A percentile compares a stretch with the other conserved stretches of the same genome.
These are phyloP conservation scores for Trametes sp. DNA, from an alignment of 1,284 basidiomycete genomes.

Conservation along the genomic window DNA sequence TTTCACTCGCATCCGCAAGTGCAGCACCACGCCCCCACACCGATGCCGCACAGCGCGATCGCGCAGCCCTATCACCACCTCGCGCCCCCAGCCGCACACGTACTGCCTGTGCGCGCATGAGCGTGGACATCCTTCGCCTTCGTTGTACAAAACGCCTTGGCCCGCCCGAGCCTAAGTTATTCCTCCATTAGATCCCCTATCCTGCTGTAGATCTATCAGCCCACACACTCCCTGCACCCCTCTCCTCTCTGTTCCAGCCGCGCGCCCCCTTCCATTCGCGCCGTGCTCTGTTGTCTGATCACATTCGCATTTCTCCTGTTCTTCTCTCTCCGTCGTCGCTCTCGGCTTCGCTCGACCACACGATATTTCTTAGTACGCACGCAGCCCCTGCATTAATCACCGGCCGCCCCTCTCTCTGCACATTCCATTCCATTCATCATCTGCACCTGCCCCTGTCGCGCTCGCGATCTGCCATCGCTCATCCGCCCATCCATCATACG, in stretches of 20 bases:
- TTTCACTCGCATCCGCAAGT: conserved; percentile 30
- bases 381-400: conserved; percentile 24
- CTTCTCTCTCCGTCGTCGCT: background rate
- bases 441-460: background rate
- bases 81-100: conserved; percentile 13
- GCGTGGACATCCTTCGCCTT: conserved; percentile 13
- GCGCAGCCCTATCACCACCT: conserved; percentile 20
- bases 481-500: background rate
- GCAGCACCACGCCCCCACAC: conserved; percentile 19
- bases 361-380: conserved; percentile 15
- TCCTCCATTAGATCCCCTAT: conserved; percentile 8
- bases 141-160: conserved; percentile 25
- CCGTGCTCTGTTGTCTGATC: conserved; percentile 13
- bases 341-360: conserved; percentile 9
- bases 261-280: conserved; percentile 1
- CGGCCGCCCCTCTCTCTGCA: conserved; percentile 15
- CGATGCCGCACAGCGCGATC: conserved; percentile 10
- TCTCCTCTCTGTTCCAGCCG: conserved; percentile 1
- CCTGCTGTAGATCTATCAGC: conserved; percentile 22
- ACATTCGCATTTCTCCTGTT: background rate
- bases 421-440: conserved; percentile 5
- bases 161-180: conserved; percentile 25
- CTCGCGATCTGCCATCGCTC: background rate
- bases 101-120: conserved; percentile 30
- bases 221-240: conserved; percentile 15